These are phyloP conservation scores for Persicaria tinctoria DNA, from an alignment of 148 eudicot genomes.

Conservation along the genomic window DNA sequence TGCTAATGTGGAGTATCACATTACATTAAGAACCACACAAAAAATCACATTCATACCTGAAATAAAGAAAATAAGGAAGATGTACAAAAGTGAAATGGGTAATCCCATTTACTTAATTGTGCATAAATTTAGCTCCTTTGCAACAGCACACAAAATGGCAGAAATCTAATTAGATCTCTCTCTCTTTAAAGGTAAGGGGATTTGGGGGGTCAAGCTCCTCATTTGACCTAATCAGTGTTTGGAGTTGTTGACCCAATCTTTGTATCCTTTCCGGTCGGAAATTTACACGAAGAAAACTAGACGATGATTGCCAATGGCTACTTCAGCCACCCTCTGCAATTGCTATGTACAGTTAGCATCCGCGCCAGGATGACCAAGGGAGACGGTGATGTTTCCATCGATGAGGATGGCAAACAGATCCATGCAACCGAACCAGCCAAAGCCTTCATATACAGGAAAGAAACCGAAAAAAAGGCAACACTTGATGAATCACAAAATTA, in stretches of 20 bases:
- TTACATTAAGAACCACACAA: not conserved
- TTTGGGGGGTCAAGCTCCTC: slow-evolving; percentile 2
- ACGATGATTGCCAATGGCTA: not conserved
- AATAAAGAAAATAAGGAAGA: not conserved
- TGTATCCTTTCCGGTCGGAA: slow-evolving; percentile 6
- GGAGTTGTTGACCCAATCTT: slow-evolving; percentile 4
- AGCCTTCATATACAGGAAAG: not conserved
- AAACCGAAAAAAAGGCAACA: not conserved
- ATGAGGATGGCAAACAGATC: not conserved
- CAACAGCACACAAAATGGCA: not conserved
- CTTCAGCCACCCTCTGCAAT: slow-evolving; percentile 9
- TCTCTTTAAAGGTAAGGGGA: not conserved
- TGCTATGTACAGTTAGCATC: slow-evolving; percentile 10
- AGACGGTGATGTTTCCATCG: not conserved
- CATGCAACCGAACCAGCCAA: not conserved
- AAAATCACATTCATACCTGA: not conserved
- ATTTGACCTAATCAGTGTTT: not conserved
- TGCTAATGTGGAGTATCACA: not conserved
- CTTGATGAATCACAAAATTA: not conserved
- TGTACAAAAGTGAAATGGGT: not conserved
- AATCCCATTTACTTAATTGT: not conserved
- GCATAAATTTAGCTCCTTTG: not conserved
- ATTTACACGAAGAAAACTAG: slow-evolving; percentile 1
- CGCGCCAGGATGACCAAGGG: slow-evolving; percentile 3
- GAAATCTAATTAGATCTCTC: slow-evolving; percentile 8